Evolutionary conservation across 148 eudicot genomes (phyloP).

Genomic region (Chenopodium album): DNA sequence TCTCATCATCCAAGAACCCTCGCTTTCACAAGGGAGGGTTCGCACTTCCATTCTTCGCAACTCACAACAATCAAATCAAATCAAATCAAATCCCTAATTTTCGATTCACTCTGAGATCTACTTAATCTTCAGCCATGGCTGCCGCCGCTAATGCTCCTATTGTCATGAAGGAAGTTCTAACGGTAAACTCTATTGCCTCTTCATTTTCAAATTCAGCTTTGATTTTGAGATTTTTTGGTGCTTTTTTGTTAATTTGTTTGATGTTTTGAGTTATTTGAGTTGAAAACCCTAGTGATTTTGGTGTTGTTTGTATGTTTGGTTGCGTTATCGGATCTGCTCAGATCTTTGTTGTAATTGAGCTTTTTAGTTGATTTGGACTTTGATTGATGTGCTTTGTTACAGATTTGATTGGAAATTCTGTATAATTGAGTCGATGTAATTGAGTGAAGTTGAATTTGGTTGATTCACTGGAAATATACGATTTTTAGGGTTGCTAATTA

Average conservation of each 20-base stretch:
- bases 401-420: conserved; percentile 13
- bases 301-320: neutral
- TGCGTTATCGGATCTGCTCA: conserved; percentile 41
- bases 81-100: too few species aligned
- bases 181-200: conserved; percentile 44
- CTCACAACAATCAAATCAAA: too few species aligned
- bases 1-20: conserved; percentile 18
- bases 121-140: conserved; percentile 57
- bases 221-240: neutral
- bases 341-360: conserved; percentile 18
- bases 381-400: neutral
- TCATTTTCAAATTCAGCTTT: neutral
- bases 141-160: conserved; percentile 98
- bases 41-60: neutral
- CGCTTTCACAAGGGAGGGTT: conserved; percentile 19
- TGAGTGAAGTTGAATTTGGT: neutral
- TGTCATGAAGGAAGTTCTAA: conserved; percentile 84
- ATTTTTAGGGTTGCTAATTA: neutral
- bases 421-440: neutral
- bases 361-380: neutral
- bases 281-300: conserved; percentile 13
- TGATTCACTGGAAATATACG: neutral
- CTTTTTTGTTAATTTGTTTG: neutral
- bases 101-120: conserved; percentile 1
- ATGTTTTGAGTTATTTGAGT: neutral